Conservation (phyloP, 257 asterid species). For the Nyctanthes arbortristis region DNA sequence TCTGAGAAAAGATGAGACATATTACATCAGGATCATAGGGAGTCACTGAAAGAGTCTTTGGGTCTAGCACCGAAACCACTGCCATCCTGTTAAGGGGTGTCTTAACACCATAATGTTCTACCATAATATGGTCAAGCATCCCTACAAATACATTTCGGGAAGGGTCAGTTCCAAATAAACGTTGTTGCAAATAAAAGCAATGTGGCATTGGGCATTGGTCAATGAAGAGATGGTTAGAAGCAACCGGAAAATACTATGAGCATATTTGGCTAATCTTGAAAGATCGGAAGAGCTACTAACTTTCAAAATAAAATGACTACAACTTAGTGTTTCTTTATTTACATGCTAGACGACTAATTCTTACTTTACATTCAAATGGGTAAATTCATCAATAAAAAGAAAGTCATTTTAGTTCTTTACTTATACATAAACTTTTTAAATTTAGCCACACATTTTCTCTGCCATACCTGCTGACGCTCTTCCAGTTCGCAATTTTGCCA, state of each 20-base stretch:
- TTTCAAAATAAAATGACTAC: no score
- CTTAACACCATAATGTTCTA: slow-evolving; percentile 71
- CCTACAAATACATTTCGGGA: slow-evolving; percentile 45
- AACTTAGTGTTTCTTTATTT: no score
- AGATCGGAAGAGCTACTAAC: no score
- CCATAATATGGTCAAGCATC: slow-evolving; percentile 93
- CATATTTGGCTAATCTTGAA: no score
- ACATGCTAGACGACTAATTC: no score
- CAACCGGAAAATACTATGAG: background rate
- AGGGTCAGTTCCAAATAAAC: slow-evolving; percentile 1
- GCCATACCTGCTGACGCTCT: slow-evolving; percentile 78
- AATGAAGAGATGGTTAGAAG: background rate
- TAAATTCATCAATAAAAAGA: no score
- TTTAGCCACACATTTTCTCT: background rate
- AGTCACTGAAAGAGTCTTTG: slow-evolving; percentile 80
- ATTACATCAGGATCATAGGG: slow-evolving; percentile 87
- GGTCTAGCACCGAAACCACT: slow-evolving; percentile 80
- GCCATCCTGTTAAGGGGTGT: slow-evolving; percentile 87
- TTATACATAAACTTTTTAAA: no score
- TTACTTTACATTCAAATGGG: no score
- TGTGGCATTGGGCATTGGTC: background rate
- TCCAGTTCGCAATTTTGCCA: slow-evolving; percentile 84
- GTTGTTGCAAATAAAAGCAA: background rate
- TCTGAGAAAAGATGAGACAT: slow-evolving; percentile 21
- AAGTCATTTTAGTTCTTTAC: no score